Evolutionary conservation across 139 green algal genomes (phyloP).

Genomic region (Coelastrella sp.): DNA sequence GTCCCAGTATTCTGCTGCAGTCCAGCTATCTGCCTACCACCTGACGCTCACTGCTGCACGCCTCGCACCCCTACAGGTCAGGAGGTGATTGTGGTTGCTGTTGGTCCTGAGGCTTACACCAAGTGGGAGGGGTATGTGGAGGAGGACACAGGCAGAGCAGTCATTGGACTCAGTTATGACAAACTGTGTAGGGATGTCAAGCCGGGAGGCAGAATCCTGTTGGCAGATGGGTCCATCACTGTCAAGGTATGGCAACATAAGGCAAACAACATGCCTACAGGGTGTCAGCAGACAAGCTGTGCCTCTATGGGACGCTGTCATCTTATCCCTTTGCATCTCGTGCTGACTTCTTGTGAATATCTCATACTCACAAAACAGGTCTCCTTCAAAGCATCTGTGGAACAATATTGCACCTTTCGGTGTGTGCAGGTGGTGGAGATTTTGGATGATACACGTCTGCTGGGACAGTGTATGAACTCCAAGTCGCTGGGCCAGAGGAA

Average conservation of each 20-base stretch:
- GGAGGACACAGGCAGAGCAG: conserved; percentile 46
- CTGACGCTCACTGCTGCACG: neutral
- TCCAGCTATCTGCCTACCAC: no score
- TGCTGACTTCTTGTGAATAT: neutral
- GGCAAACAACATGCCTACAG: no score
- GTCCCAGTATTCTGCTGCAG: no score
- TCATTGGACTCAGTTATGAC: conserved; percentile 69
- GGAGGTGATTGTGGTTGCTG: conserved; percentile 67
- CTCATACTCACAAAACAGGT: neutral
- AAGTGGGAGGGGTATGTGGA: conserved; percentile 64
- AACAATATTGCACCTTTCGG: neutral
- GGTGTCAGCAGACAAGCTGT: neutral
- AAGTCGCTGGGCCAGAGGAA: conserved; percentile 79
- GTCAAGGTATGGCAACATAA: conserved; percentile 67
- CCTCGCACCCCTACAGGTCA: conserved; percentile 32
- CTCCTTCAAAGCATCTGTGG: neutral
- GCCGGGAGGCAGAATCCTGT: conserved; percentile 69
- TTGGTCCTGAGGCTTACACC: conserved; percentile 68
- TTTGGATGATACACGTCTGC: conserved; percentile 57
- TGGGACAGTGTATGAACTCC: conserved; percentile 59
- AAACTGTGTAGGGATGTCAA: conserved; percentile 69
- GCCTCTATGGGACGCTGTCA: neutral
- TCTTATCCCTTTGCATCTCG: neutral
- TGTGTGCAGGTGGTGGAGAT: conserved; percentile 54
- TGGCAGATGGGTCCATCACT: conserved; percentile 71